Percentiles rank a stretch among this genome's conserved stretches.
Evolutionary conservation across 2,329 filamentous ascomycete genomes (phyloP).

Genomic region (Xylariaceae sp.): DNA sequence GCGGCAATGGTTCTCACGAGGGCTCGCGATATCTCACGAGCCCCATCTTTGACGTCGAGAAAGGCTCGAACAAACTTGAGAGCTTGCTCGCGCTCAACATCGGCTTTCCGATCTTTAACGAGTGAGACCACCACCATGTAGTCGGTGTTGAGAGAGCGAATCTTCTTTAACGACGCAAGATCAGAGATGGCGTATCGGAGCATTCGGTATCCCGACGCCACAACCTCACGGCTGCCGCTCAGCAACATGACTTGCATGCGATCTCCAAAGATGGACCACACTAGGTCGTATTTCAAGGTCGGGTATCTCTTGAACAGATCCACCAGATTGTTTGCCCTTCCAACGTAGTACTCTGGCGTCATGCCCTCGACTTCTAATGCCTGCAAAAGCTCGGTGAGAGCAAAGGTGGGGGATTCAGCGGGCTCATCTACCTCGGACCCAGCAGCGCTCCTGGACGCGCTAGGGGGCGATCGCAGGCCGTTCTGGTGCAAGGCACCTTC

Average conservation of each 20-base stretch:
- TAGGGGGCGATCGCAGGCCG: slow-evolving; percentile 54
- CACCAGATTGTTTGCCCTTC: slow-evolving; percentile 86
- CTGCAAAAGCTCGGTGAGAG: slow-evolving; percentile 84
- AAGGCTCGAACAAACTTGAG: slow-evolving; percentile 95
- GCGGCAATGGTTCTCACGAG: slow-evolving; percentile 87
- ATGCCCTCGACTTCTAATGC: slow-evolving; percentile 84
- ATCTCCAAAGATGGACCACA: slow-evolving; percentile 91
- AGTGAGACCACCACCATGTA: slow-evolving; percentile 87
- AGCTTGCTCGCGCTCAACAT: slow-evolving; percentile 93
- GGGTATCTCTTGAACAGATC: slow-evolving; percentile 92
- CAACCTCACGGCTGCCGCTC: slow-evolving; percentile 92
- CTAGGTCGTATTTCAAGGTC: slow-evolving; percentile 91
- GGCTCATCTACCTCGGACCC: slow-evolving; percentile 64
- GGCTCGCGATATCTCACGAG: slow-evolving; percentile 79
- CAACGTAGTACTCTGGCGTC: slow-evolving; percentile 91
- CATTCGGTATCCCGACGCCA: slow-evolving; percentile 89
- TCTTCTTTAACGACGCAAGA: slow-evolving; percentile 80
- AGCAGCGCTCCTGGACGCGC: slow-evolving; percentile 50
- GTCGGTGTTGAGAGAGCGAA: slow-evolving; percentile 84
- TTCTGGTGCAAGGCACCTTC: slow-evolving; percentile 45
- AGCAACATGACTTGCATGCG: slow-evolving; percentile 94
- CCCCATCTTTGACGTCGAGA: slow-evolving; percentile 89
- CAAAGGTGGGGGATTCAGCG: slow-evolving; percentile 84
- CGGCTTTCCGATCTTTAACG: slow-evolving; percentile 94
- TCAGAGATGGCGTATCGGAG: slow-evolving; percentile 94